Base-by-base conservation (phyloP, 352 stramenopile genomes). In the Phytophthora sp. region DNA sequence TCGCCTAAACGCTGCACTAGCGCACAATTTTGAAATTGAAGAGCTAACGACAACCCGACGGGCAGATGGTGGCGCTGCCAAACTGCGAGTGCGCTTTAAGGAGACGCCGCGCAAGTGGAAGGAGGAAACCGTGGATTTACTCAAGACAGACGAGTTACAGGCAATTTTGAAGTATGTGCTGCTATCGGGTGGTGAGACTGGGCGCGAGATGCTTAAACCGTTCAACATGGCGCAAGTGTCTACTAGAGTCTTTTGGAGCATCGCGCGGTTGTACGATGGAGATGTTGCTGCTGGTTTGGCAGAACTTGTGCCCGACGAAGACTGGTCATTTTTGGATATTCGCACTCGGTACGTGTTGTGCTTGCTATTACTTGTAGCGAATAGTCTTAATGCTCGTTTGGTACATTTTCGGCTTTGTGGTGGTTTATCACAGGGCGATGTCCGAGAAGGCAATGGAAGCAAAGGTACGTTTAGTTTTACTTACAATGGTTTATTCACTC, bases 211-310 rank as follows among this genome's bases (percentile, higher is more conserved):
- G 88, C 82, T 96, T 51, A 96, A 96, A 70, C 86, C 86, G 7
- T 96, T 96, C 54, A 96, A 96, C 59, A 96, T 96, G 88, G 88
- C 88, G 1, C 86, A 96, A 54, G 72, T 76, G 4, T 96, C 88
- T 2, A 84, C 85, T 5, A 74, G 88, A 61, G 84, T 95, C 13
- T 96, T 96, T 73, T 96, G 88, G 88, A 92, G 66, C 46, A 83
- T 96, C 45, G 88, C 84, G 34, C 74, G 79, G 20, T 66, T 95
- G 54, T 94, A 93, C 46, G 62, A 82, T 64, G 88, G 88, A 21
- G 78, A 94, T 53, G 69, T 96, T 10, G 88, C 72, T 23, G 65
- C 52, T 27, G 88, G 85, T 11, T 46, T 96, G 26, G 72, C 67
- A n/a, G 71, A 78, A 8, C 63, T 96, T 31, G 56, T 92, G 38